Base-by-base conservation (phyloP, 2,329 filamentous ascomycete species). In the Monascus ruber region DNA sequence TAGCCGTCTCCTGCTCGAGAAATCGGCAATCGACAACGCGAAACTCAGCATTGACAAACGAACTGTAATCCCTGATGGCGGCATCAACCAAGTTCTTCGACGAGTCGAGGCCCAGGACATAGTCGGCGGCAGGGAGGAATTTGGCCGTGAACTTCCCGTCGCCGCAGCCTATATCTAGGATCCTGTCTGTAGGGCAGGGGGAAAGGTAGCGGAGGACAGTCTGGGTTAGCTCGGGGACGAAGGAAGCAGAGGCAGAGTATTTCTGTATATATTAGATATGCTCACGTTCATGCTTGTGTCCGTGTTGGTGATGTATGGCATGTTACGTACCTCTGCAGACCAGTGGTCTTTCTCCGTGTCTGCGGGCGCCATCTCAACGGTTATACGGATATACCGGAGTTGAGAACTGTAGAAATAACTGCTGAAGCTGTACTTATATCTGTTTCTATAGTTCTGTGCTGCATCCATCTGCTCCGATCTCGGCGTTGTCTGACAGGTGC, bases 111-210 rank as follows among this genome's bases (percentile, higher is more conserved):
- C 77, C 78, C 43, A 77, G 65, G 27, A 79, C 64, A 0, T 71
- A 71, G 0, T 41, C 61, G 2, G 74, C 74, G 11, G 37, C 62
- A 50, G 6, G 65, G 48, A 68, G 66, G 38, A 80, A 70, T 37
- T 77, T 66, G 2, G 71, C 54, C 31, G 76, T 73, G 43, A 81
- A 63, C 24, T 79, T 64, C 29, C 76, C 77, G 54, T 81, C 77
- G 33, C 79, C 78, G 47, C 78, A 82, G 9, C 78, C 78, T 38
- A 82, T 59, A 46, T 82, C 78, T 2, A 82, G 62, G 24, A 82
- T 68, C 10, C 63, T 54, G 51, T 82, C 77, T 45, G 74, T 70
- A 26, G 69, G 65, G 41, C 76, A 66, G 0, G 77, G 67, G 46
- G 78, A 69, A 0, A 82, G 64, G 70, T 75, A 80, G 34, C 65